Evolutionary conservation across 1,284 basidiomycete genomes (phyloP).

Genomic region (Chiua sp.): DNA sequence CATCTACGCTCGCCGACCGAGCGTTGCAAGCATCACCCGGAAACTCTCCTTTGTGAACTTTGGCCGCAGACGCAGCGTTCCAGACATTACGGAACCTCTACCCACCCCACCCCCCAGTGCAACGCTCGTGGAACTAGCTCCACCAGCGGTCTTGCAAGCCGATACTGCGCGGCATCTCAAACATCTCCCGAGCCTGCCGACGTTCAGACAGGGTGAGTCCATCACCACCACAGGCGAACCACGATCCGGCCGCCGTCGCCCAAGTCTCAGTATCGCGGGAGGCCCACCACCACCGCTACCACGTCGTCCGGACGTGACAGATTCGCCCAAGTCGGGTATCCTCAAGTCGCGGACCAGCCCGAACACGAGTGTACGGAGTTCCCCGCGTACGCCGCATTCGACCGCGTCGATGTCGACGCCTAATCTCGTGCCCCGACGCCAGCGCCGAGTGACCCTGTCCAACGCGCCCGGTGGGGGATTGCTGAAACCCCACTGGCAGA

Average conservation of each 20-base stretch:
- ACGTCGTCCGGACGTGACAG: constrained; percentile 5
- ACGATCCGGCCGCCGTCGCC: constrained; percentile 18
- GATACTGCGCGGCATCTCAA: constrained; percentile 19
- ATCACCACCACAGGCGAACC: not conserved
- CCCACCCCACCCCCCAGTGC: constrained; percentile 22
- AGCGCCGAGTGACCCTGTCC: not conserved
- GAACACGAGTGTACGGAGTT: constrained; percentile 5
- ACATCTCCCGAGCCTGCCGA: constrained; percentile 29
- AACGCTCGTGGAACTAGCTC: constrained; percentile 22
- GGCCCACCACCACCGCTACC: not conserved
- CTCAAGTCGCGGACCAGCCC: constrained; percentile 20
- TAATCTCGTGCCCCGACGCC: constrained; percentile 6
- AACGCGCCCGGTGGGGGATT: too few species aligned
- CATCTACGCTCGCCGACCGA: constrained; percentile 26
- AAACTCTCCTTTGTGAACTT: constrained; percentile 37
- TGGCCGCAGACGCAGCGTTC: constrained; percentile 26
- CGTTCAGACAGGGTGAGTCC: constrained; percentile 13
- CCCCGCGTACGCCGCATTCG: not conserved
- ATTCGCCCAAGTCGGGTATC: constrained; percentile 17
- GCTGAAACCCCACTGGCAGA: too few species aligned
- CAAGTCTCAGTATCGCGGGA: constrained; percentile 19
- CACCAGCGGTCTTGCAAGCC: constrained; percentile 17
- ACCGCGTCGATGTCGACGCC: not conserved
- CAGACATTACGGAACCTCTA: constrained; percentile 22
- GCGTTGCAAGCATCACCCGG: constrained; percentile 35